Base-by-base conservation (phyloP, 2,329 filamentous ascomycete genomes). In the Thielaviopsis euricoi region DNA sequence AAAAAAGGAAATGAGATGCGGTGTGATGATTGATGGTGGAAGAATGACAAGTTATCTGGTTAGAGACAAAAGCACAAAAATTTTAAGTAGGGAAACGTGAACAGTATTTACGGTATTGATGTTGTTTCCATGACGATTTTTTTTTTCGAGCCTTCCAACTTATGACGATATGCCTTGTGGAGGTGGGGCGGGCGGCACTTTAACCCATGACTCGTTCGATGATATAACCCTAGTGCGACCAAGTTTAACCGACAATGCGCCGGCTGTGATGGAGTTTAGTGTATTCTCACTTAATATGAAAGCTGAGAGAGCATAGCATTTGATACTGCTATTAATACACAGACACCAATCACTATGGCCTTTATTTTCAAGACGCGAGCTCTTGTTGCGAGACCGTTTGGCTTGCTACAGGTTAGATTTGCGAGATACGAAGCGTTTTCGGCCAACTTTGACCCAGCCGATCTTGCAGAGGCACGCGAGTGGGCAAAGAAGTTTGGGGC, bases 401-500 rank as follows among this genome's bases (percentile, higher is more conserved):
- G 63, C 63, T 64, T 37, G 64, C 64, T 54, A 63, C 59, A 40
- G 65, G 62, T 26, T 68, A 66, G 60, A 65, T 60, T 61, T 70
- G 63, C 61, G 67, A 67, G 72, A 50, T 74, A 76, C 58, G 70
- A 74, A 54, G 74, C 77, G 0, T 76, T 74, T 58, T 77, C 79
- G 59, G 71, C 73, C 0, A 65, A 67, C 0, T 69, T 79, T n/a
- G 76, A 81, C 58, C 70, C 71, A 29, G 75, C 76, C 2, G 71
- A 75, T 6, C 65, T 82, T 33, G 65, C 67, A 5, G 76, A 78
- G 60, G 78, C 78, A 1, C 73, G 78, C 23, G 68, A 67, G 61
- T 82, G 79, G 79, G 71, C 71, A 53, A 63, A 70, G 52, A 68
- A 70, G 0, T 78, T 80, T 60, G 67, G 69, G 9, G 62, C 69